Base-by-base conservation (phyloP, 768 basidiomycete species). In the Mycena chlorophos region DNA sequence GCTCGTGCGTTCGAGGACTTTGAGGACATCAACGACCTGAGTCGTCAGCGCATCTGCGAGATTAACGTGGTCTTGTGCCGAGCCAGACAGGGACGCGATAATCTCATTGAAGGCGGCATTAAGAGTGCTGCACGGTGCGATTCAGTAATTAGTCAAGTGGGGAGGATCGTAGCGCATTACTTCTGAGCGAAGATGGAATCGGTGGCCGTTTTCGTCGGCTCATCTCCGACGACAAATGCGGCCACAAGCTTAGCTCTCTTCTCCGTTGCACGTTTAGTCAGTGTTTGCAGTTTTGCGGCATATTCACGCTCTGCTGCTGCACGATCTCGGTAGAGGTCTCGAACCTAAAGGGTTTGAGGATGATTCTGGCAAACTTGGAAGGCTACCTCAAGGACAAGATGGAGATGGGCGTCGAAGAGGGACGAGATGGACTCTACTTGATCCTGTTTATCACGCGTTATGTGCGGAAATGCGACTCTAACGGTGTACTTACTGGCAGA, bases 221-320 rank as follows among this genome's bases (percentile, higher is more conserved):
- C 84, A 23, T 78, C 78, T 30, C 90, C 91, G 10, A 91, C 69
- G 6, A 88, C 81, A 22, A 87, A 71, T 8, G 71, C 65, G 0
- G 74, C 65, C 54, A 81, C 80, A 53, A 76, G 76, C 70, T 82
- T 89, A 42, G 70, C 71, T 69, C 87, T 89, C 78, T 84, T 89
- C 40, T 93, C 91, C 10, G 75, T 70, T 1, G 85, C 84, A 66
- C 85, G 91, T 68, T 80, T 85, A 6, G 78, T 77, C 28, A 94
- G 69, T 16, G 75, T 69, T 64, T 87, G 85, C 10, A 94, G 75
- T 66, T 88, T 91, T 23, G 71, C 66, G 0, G 89, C 88, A 66
- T 91, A 93, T 66, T 94, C 91, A 49, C 86, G 83, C 69, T 94
- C 91, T 12, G 93, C 73, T 5, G 75, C 78, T 10, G 74, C 83